A percentile compares a stretch with the other conserved stretches of the same genome.
phyloP scores from a whole-genome alignment of 345 rosid genomes.

The Erysimum cheiranthoides region DNA sequence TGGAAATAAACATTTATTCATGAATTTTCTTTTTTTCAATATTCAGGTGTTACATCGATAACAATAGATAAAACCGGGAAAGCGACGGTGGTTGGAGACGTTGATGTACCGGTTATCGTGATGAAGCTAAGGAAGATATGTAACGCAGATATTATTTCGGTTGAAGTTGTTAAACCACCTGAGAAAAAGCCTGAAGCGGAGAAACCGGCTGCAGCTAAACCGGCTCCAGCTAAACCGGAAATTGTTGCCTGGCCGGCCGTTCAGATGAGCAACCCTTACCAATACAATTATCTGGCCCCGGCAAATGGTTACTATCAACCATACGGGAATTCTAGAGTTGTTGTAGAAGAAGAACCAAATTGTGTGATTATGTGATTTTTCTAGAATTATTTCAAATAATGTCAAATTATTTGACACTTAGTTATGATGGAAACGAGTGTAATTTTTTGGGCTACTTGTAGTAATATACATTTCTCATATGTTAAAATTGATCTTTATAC shows the following conservation, averaged over 20 bases:
- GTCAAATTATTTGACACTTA: slow-evolving; percentile 2
- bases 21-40: neutral
- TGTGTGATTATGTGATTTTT: slow-evolving; percentile 41
- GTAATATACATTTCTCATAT: neutral
- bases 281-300: slow-evolving; percentile 8
- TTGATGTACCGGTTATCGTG: slow-evolving; percentile 54
- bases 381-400: neutral
- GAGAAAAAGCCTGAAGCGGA: slow-evolving; percentile 64
- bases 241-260: slow-evolving; percentile 25
- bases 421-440: slow-evolving; percentile 23
- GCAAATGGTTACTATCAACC: slow-evolving; percentile 30
- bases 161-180: slow-evolving; percentile 66
- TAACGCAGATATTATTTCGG: slow-evolving; percentile 54
- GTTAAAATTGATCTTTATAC: neutral
- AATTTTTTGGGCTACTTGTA: neutral
- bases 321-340: slow-evolving; percentile 9
- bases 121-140: slow-evolving; percentile 63
- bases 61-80: slow-evolving; percentile 68
- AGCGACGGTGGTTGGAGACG: slow-evolving; percentile 60
- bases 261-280: slow-evolving; percentile 15
- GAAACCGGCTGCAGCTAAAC: slow-evolving; percentile 31
- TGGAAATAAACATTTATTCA: neutral
- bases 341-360: slow-evolving; percentile 30
- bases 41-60: slow-evolving; percentile 56
- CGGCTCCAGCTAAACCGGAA: slow-evolving; percentile 27